phyloP scores from a whole-genome alignment of 2,329 filamentous ascomycete species.

The Verticillium zaregamsianum region DNA sequence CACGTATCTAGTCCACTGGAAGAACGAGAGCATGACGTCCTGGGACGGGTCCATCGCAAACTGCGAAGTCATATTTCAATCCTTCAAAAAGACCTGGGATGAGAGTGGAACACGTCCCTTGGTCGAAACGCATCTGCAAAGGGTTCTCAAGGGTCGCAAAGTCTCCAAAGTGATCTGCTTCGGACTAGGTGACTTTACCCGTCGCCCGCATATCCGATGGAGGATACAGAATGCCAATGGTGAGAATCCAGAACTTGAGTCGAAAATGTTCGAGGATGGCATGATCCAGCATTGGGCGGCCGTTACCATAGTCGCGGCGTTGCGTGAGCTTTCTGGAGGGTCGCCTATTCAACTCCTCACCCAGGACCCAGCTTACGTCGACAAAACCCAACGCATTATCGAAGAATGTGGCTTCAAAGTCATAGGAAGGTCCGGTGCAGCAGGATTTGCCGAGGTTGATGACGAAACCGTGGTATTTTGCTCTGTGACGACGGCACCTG shows the following conservation, averaged over 20 bases:
- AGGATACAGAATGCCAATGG: too few species aligned
- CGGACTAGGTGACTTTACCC: neutral
- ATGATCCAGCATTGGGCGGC: neutral
- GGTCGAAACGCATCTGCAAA: neutral
- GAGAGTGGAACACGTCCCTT: neutral
- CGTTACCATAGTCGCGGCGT: neutral
- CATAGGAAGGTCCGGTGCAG: conserved; percentile 18
- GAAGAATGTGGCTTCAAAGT: conserved; percentile 17
- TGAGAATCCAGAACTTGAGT: neutral
- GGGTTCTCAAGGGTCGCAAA: neutral
- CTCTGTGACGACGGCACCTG: conserved; percentile 23
- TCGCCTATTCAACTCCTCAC: neutral
- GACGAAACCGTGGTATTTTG: conserved; percentile 31
- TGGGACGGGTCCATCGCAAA: neutral
- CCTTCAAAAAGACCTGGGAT: neutral
- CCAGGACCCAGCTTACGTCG: conserved; percentile 4
- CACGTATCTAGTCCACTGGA: neutral
- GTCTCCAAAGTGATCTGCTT: neutral
- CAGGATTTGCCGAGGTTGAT: conserved; percentile 31
- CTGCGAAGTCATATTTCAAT: neutral
- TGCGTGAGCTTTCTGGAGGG: neutral
- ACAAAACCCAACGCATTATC: conserved; percentile 10
- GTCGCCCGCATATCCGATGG: neutral
- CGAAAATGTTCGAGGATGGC: neutral
- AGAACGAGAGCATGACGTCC: neutral